These are phyloP conservation scores for Inga leiocalycina DNA, from an alignment of 306 rosid genomes.

Conservation along the genomic window DNA sequence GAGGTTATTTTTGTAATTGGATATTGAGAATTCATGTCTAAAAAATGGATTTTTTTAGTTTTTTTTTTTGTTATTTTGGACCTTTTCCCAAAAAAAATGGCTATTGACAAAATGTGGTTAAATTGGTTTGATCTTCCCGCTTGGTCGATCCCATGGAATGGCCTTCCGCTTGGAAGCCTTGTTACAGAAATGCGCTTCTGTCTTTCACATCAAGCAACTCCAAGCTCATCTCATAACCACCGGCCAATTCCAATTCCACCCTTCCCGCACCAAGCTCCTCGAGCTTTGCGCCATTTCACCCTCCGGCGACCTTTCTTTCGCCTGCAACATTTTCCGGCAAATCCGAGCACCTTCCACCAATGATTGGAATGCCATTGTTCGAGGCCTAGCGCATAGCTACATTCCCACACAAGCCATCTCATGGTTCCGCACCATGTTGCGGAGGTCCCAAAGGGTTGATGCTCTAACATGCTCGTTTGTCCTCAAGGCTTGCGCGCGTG, in stretches of 20 bases:
- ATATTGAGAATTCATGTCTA: too few relatives aligned
- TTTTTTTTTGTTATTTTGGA: too few relatives aligned
- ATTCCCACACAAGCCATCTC: conserved; percentile 65
- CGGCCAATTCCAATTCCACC: conserved; percentile 60
- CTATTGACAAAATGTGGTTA: too few relatives aligned
- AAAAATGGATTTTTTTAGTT: too few relatives aligned
- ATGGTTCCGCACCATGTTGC: conserved; percentile 60
- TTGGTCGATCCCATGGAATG: conserved; percentile 44
- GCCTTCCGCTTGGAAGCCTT: conserved; percentile 39
- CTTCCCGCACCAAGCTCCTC: conserved; percentile 65
- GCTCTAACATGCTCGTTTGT: conserved; percentile 84
- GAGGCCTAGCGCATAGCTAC: conserved; percentile 78
- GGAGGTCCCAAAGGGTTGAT: conserved; percentile 49
- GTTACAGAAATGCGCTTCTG: conserved; percentile 62
- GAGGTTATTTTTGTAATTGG: too few relatives aligned
- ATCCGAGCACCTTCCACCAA: conserved; percentile 63
- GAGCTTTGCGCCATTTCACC: conserved; percentile 74
- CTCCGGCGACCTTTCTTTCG: conserved; percentile 59
- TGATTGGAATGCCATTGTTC: conserved; percentile 80
- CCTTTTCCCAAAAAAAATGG: too few relatives aligned
- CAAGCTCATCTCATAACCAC: conserved; percentile 68
- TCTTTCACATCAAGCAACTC: conserved; percentile 65
- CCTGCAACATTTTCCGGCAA: conserved; percentile 53
- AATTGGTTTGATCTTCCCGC: neutral
- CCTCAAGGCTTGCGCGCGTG: conserved; percentile 87